Conservation (phyloP, 176 grass and related monocot genomes). For the Carex scoparia region DNA sequence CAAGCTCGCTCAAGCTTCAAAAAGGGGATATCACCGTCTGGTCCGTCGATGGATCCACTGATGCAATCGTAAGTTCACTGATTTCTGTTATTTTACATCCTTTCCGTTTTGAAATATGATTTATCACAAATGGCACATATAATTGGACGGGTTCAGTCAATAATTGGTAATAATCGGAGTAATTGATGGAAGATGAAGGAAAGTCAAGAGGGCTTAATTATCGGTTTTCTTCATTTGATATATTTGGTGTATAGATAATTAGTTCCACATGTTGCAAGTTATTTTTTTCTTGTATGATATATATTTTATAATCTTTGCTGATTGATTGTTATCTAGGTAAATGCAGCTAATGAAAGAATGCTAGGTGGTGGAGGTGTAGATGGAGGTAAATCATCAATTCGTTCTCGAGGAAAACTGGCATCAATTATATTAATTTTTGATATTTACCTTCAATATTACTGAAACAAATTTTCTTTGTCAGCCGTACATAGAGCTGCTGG, state of each 20-base stretch:
- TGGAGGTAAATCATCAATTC: constrained; percentile 47
- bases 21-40: constrained; percentile 82
- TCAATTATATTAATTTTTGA: background rate
- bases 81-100: background rate
- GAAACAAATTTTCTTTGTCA: background rate
- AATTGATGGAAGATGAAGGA: background rate
- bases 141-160: background rate
- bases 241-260: background rate
- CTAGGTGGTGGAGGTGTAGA: constrained; percentile 85
- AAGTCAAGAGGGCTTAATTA: background rate
- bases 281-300: background rate
- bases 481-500: constrained; percentile 90
- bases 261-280: background rate
- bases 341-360: constrained; percentile 84
- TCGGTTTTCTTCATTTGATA: background rate
- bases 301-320: background rate
- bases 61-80: constrained; percentile 60
- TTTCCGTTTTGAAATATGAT: background rate
- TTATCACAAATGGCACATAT: background rate
- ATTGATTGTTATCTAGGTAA: constrained; percentile 49
- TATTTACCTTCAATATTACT: background rate
- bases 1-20: constrained; percentile 55
- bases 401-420: background rate
- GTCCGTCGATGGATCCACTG: constrained; percentile 71
- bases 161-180: background rate